Percentiles rank a stretch among this genome's conserved stretches.
Evolutionary conservation across 495 filamentous ascomycete genomes (phyloP).

Genomic region (Penicillium ucsense): DNA sequence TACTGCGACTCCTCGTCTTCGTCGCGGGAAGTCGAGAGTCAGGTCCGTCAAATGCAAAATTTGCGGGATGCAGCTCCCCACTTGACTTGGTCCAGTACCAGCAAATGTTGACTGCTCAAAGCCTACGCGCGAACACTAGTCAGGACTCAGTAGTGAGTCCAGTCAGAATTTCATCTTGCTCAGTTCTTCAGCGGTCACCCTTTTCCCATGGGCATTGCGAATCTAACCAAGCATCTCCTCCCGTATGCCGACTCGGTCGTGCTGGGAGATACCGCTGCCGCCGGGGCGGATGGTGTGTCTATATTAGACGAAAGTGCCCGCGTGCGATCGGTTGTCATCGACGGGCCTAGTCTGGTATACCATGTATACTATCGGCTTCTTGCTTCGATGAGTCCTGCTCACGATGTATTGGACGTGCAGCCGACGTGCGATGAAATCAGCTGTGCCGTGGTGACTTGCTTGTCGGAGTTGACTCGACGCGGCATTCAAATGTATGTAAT

Average conservation of each 20-base stretch:
- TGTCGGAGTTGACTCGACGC: constrained; percentile 40
- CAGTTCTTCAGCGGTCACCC: neutral
- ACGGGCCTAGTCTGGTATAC: constrained; percentile 69
- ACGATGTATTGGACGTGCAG: constrained; percentile 39
- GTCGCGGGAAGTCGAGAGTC: too few species aligned
- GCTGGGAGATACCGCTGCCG: constrained; percentile 18
- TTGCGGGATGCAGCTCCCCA: too few species aligned
- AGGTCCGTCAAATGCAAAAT: too few species aligned
- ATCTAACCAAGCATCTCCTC: constrained; percentile 46
- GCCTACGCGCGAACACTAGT: too few species aligned
- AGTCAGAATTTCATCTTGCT: neutral
- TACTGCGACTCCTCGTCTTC: too few species aligned
- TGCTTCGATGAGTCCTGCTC: constrained; percentile 17
- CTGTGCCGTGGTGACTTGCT: constrained; percentile 47
- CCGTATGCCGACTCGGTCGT: constrained; percentile 43
- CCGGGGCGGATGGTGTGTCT: neutral
- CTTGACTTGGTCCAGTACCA: too few species aligned
- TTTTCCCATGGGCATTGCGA: constrained; percentile 59
- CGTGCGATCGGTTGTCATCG: constrained; percentile 48
- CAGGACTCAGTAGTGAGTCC: neutral
- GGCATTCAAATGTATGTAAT: constrained; percentile 50
- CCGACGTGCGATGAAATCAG: constrained; percentile 56
- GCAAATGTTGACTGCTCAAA: too few species aligned
- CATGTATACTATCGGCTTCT: constrained; percentile 52
- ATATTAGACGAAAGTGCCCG: neutral